Percentiles rank a stretch among this genome's conserved stretches.
phyloP scores from a whole-genome alignment of 176 grass and related monocot species.

The Triticum timopheevii region DNA sequence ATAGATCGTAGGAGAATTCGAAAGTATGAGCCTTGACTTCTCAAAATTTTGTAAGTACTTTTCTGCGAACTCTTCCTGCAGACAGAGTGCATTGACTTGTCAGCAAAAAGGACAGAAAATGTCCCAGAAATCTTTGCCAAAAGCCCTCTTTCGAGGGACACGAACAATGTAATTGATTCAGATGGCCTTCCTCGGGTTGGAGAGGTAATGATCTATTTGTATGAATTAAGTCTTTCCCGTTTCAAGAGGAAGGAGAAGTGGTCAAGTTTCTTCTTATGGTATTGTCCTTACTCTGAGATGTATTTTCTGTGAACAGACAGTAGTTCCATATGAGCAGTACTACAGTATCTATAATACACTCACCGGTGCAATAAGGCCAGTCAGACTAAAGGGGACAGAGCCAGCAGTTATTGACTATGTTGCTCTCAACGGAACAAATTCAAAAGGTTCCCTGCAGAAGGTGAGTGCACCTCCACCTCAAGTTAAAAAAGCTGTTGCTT shows the following conservation, averaged over 20 bases:
- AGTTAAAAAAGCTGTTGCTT: conserved; percentile 4
- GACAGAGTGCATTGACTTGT: conserved; percentile 87
- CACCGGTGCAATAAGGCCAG: conserved; percentile 51
- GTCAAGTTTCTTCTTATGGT: conserved; percentile 5
- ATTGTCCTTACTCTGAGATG: conserved; percentile 11
- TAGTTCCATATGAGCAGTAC: conserved; percentile 65
- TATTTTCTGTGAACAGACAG: conserved; percentile 56
- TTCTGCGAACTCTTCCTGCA: conserved; percentile 39
- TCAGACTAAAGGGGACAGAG: conserved; percentile 73
- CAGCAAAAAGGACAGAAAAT: conserved; percentile 54
- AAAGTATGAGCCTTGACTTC: not conserved
- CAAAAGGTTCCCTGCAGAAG: conserved; percentile 71
- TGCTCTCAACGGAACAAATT: conserved; percentile 67
- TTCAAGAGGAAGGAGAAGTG: not conserved
- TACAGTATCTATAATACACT: conserved; percentile 88
- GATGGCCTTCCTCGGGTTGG: conserved; percentile 94
- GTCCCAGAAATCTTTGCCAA: conserved; percentile 68
- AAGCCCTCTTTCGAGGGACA: conserved; percentile 56
- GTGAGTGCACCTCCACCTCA: conserved; percentile 34
- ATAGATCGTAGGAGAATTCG: not conserved
- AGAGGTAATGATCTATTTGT: conserved; percentile 50
- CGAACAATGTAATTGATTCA: conserved; percentile 50
- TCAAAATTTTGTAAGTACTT: not conserved
- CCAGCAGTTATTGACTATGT: conserved; percentile 79
- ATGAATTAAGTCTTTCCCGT: conserved; percentile 16